Conservation (phyloP, 306 rosid species). For the Delonix regia region DNA sequence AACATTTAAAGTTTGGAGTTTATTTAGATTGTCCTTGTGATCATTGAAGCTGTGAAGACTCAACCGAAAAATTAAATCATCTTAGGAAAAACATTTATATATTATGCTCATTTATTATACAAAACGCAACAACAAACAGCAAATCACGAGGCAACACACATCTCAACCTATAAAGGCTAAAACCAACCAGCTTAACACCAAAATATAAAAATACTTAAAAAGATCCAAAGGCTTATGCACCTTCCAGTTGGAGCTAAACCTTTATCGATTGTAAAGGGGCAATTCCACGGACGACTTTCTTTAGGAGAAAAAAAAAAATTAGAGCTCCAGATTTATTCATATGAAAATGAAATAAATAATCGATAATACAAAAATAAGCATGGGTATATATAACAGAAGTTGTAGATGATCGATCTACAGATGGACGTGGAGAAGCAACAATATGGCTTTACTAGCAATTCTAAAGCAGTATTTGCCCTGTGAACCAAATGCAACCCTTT, state of each 20-base stretch:
- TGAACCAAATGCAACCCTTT: slow-evolving; percentile 4
- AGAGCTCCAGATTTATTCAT: background rate
- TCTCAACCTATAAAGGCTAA: background rate
- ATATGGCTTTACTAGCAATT: background rate
- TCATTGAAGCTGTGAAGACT: too few relatives aligned
- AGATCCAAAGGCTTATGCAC: background rate
- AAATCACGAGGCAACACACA: too few relatives aligned
- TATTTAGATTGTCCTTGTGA: too few relatives aligned
- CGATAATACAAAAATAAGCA: background rate
- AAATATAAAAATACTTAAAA: background rate
- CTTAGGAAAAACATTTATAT: too few relatives aligned
- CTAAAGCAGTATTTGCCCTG: background rate
- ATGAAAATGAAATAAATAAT: background rate
- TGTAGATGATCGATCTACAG: background rate
- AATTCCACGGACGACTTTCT: background rate
- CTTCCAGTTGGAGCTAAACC: background rate
- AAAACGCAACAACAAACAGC: too few relatives aligned
- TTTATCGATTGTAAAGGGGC: too few relatives aligned
- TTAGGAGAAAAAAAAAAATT: background rate
- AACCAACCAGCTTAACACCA: background rate
- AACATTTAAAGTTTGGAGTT: too few relatives aligned
- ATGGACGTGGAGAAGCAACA: background rate
- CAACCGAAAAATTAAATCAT: too few relatives aligned
- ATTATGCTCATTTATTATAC: too few relatives aligned
- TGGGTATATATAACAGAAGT: background rate